Conservation (phyloP, 1,284 basidiomycete genomes). For the Cystobasidiaceae sp. region DNA sequence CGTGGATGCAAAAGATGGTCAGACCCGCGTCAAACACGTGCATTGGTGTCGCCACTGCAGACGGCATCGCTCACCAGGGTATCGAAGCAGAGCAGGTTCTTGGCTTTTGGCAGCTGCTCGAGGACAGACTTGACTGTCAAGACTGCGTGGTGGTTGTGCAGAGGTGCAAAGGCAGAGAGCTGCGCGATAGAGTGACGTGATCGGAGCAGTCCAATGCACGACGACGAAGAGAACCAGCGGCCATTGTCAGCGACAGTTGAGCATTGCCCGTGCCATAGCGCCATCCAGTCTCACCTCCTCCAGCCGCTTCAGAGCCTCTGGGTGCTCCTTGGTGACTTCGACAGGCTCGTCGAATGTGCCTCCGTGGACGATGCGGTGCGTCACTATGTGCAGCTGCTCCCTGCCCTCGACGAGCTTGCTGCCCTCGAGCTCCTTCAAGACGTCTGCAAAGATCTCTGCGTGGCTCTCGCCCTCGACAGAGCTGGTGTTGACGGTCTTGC, state of each 20-base stretch:
- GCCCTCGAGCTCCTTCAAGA: constrained; percentile 37
- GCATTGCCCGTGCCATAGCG: no score
- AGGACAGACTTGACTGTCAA: constrained; percentile 51
- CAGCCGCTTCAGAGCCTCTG: constrained; percentile 61
- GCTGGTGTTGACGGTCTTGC: constrained; percentile 44
- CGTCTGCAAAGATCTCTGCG: constrained; percentile 55
- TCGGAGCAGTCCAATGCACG: not conserved
- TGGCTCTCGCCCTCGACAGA: constrained; percentile 19
- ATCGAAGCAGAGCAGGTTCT: constrained; percentile 59
- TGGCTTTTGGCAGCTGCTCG: constrained; percentile 56
- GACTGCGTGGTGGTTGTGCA: constrained; percentile 53
- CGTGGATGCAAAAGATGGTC: not conserved
- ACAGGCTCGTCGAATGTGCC: constrained; percentile 66
- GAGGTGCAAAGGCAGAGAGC: constrained; percentile 32
- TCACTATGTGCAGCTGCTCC: constrained; percentile 55
- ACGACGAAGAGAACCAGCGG: no score
- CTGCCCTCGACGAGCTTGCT: constrained; percentile 46
- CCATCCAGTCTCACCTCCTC: constrained; percentile 65
- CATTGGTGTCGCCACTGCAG: not conserved
- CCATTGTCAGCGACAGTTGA: not conserved
- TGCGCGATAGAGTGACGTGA: not conserved
- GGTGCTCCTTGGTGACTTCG: constrained; percentile 55
- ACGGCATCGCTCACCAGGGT: constrained; percentile 54
- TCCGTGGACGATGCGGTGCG: constrained; percentile 76
- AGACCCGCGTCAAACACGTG: not conserved